Conservation (phyloP, 768 basidiomycete genomes). For the Phlebiopsis flavidoalba region DNA sequence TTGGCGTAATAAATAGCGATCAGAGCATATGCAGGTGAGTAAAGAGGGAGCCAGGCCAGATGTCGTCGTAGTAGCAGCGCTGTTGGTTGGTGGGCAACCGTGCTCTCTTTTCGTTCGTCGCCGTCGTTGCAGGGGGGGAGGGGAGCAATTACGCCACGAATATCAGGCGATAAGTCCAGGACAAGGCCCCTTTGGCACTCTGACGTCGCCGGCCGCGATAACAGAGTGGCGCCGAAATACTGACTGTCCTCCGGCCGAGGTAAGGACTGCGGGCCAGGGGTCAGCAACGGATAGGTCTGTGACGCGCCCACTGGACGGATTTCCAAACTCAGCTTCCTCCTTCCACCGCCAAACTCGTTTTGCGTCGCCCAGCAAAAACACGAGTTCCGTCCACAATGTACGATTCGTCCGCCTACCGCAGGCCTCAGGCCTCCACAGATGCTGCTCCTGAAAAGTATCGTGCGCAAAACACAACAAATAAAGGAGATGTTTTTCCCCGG, state of each 20-base stretch:
- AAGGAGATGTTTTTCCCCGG: slow-evolving; percentile 67
- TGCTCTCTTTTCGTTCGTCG: background rate
- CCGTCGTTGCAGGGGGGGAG: background rate
- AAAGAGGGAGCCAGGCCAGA: background rate
- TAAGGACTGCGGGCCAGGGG: background rate
- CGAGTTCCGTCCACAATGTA: slow-evolving; percentile 20
- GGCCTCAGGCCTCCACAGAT: slow-evolving; percentile 20
- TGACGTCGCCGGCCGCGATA: background rate
- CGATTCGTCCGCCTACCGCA: slow-evolving; percentile 28
- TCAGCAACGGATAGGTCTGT: background rate
- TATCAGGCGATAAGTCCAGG: background rate
- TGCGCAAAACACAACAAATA: slow-evolving; percentile 51
- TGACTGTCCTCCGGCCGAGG: background rate
- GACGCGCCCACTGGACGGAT: background rate
- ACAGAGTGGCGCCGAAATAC: background rate
- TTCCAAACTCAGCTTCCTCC: slow-evolving; percentile 13
- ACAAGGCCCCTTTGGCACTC: no score
- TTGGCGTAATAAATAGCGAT: slow-evolving; percentile 1
- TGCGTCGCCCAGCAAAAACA: slow-evolving; percentile 9
- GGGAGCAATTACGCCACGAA: background rate
- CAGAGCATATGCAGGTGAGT: background rate
- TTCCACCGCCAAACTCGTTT: slow-evolving; percentile 18
- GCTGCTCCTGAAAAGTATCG: slow-evolving; percentile 38
- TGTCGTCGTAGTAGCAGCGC: background rate
- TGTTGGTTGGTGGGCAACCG: slow-evolving; percentile 5